Base-by-base conservation (phyloP, 495 filamentous ascomycete genomes). In the Hyaloscypha hepaticicola region DNA sequence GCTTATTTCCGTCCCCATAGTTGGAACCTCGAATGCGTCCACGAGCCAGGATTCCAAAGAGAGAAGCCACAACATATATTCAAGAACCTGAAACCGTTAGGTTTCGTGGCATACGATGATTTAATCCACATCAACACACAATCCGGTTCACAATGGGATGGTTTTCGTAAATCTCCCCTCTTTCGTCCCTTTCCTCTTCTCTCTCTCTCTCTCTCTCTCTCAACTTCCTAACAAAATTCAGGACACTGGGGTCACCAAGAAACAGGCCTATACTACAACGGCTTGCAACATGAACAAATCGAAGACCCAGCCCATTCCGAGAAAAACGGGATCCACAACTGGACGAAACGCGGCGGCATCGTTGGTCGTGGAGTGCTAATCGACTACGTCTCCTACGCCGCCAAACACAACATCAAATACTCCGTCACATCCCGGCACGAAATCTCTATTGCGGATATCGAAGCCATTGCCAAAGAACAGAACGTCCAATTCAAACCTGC, bases 61-160 rank as follows among this genome's bases (percentile, higher is more conserved):
- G 49, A 63, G 12, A 50, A 58, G 9, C 72, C 73, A 55, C 48
- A 84, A 76, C 74, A 86, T 76, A 58, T 76, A 70, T 72, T 81
- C 66, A 63, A 76, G 68, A 55, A 77, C 67, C 69, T 82, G 74
- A 61, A 77, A 67, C 78, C 75, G 76, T 65, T 75, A 67, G 66
- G 62, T 27, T 62, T 66, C 31, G 28, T 72, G 74, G 77, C 82
- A 2, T 85, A 85, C 61, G 87, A 90, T 66, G 88, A 91, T 65
- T 72, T 84, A 56, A 88, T 88, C 69, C 79, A 83, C 21, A 77
- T 90, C 68, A 90, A 91, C 68, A 88, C 88, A 0, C 88, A 91
- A 70, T 83, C 83, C 61, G 82, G 83, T 3, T 87, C 86, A 0
- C 88, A 92, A 72, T 90, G 88, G 88, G 88, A 91, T 68, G 87